Evolutionary conservation across 2,329 filamentous ascomycete genomes (phyloP), one percentile per base, ranked within the genome.

Genomic region (Teratosphaeriaceae sp.): DNA sequence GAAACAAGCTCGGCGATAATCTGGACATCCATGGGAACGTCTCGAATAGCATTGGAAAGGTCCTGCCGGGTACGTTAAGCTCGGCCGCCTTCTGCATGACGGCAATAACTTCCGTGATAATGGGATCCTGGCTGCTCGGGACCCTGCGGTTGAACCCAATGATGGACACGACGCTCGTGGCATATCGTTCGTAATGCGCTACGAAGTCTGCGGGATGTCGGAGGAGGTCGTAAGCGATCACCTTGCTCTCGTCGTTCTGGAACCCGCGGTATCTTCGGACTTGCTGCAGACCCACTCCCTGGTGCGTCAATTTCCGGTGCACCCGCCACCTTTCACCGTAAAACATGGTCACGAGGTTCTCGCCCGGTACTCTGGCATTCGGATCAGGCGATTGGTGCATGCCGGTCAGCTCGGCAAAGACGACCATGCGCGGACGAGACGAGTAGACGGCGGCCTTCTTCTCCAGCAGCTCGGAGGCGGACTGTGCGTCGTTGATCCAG

Each of bases 91-190:
- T 66, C 44, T 80, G 72, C 69, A 79, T 74, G 23, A 75, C 62
- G 1, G 73, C 70, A 44, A 79, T 74, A n/a, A 75, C 76, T 53
- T 79, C 75, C 2, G 75, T 76, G 46, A 79, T 73, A 52, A 77
- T 76, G 3, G 75, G 75, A 50, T 80, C 76, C 13, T 71, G 63
- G 52, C 60, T 71, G 40, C 57, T 69, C 7, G 67, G 67, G 1
- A 77, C 69, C 8, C 77, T 64, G 6, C 75, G 63, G 1, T 76
- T 76, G 52, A 77, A 79, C 0, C 72, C 77, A 47, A 80, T 75
- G 39, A 76, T 73, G 7, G 69, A 73, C 0, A 76, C 71, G 1
- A 76, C 74, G 38, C 70, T 74, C 0, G 73, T 75, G 9, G 74
- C 73, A 66, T 65, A 66, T 9, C 74, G 64, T 60, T 78, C 74